Evolutionary conservation across 805 yeast genomes (phyloP), one percentile per base, ranked within the genome.

Genomic region (Pichia manshurica): DNA sequence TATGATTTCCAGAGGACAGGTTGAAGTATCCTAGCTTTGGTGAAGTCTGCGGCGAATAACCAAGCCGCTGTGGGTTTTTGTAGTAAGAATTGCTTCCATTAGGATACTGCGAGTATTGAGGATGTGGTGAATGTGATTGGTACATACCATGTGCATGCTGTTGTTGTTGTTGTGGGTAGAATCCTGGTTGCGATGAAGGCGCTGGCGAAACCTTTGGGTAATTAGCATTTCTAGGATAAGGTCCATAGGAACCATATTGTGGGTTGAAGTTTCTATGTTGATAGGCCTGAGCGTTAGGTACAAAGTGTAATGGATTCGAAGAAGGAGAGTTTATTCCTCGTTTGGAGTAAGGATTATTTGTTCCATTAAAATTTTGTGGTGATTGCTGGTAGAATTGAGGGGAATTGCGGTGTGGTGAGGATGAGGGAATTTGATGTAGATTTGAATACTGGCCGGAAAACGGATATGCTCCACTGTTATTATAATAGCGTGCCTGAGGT

Each of bases 31-130:
- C 45, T 4, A 42, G 1, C 5, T 42, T 29, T 13, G 45, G 45
- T 16, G 45, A 35, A 7, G 41, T 36, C 19, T 35, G 40, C 23
- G 32, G 41, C 10, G 42, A 44, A 19, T n/a, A 44, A n/a, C 40
- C 41, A 15, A 13, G 22, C 16, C 46, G 28, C 31, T 35, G 39
- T 12, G 37, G 4, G 35, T 31, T 42, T 19, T 37, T 19, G 16
- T 35, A 35, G 22, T 34, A 34, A 7, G 37, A 15, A n/a, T n/a
- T 34, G 29, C 12, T 34, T 42, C 23, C 31, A 34, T 34, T 15
- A 15, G 15, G 43, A 16, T 42, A 20, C 35, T 42, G 38, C 23
- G 22, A 10, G 29, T 25, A 10, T 25, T 25, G 29, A 7, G 7
- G 29, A 10, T 25, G 29, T 10, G 7, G 29, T 10, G 29, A 10